These are phyloP conservation scores for Naganishia sp. DNA, from an alignment of 1,284 basidiomycete species.

Conservation along the genomic window DNA sequence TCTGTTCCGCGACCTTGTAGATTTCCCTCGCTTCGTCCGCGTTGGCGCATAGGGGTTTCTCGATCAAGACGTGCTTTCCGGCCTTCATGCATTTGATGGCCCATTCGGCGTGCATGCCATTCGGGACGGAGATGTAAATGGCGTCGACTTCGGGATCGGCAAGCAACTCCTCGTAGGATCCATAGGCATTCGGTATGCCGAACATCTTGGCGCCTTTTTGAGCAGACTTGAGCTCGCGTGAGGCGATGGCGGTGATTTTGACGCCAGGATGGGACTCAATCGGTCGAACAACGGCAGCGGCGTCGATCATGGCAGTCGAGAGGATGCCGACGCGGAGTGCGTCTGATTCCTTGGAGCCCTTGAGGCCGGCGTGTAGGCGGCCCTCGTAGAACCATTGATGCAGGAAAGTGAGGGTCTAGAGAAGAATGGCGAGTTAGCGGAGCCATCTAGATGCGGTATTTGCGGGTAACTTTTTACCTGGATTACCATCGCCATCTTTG, in stretches of 20 bases:
- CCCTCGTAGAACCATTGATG: conserved; percentile 29
- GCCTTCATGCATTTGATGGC: conserved; percentile 30
- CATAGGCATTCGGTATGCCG: conserved; percentile 23
- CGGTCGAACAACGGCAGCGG: conserved; percentile 17
- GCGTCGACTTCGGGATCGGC: conserved; percentile 29
- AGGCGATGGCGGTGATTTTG: conserved; percentile 55
- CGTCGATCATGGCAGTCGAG: conserved; percentile 27
- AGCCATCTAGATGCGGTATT: neutral
- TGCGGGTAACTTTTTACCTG: neutral
- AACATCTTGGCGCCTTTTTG: conserved; percentile 21
- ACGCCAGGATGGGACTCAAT: conserved; percentile 49
- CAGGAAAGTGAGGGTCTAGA: conserved; percentile 24
- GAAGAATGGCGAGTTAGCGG: neutral
- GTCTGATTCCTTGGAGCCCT: conserved; percentile 17
- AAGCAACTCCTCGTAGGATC: conserved; percentile 21
- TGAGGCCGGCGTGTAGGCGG: conserved; percentile 13
- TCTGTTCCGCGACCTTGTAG: conserved; percentile 28
- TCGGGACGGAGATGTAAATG: conserved; percentile 28
- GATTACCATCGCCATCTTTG: conserved; percentile 21
- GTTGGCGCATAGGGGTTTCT: conserved; percentile 28
- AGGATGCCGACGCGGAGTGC: conserved; percentile 20
- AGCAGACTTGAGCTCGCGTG: conserved; percentile 35
- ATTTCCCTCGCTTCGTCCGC: conserved; percentile 28
- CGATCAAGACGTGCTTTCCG: conserved; percentile 30
- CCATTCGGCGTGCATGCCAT: conserved; percentile 30